Evolutionary conservation across 1,139 yeast genomes (phyloP).

Genomic region (Tardiomyces digboiensis): DNA sequence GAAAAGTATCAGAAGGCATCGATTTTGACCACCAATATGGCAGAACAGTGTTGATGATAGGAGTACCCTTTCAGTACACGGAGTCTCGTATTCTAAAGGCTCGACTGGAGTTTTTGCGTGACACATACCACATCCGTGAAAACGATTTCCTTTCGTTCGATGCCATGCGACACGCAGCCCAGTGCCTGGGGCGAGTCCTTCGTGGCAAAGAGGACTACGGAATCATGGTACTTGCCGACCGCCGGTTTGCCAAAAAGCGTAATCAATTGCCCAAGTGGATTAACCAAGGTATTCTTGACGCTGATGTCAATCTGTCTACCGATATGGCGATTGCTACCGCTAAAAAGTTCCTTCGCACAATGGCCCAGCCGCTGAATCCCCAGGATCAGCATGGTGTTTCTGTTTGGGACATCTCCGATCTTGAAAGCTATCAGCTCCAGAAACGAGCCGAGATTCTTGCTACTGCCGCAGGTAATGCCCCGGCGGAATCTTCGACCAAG

Average conservation of each 20-base stretch:
- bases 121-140: conserved; percentile 84
- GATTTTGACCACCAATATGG: conserved; percentile 99
- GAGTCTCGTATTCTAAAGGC: conserved; percentile 95
- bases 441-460: not conserved
- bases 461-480: not conserved
- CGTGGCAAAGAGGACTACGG: conserved; percentile 99
- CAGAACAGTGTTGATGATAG: conserved; percentile 95
- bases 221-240: conserved; percentile 94
- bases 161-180: conserved; percentile 99
- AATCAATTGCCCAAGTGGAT: conserved; percentile 95
- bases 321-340: conserved; percentile 98
- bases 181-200: conserved; percentile 91
- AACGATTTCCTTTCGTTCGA: conserved; percentile 94
- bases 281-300: conserved; percentile 82
- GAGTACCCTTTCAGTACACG: conserved; percentile 97
- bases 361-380: conserved; percentile 91
- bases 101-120: conserved; percentile 84
- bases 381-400: conserved; percentile 93
- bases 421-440: conserved; percentile 10
- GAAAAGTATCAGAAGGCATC: conserved; percentile 96
- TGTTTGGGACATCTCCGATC: conserved; percentile 66
- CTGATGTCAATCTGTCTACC: conserved; percentile 85
- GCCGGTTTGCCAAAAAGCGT: conserved; percentile 81
- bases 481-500: not conserved
- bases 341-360: conserved; percentile 78